Conservation (phyloP, 2,329 filamentous ascomycete genomes). For the Chrysosporium queenslandicum region DNA sequence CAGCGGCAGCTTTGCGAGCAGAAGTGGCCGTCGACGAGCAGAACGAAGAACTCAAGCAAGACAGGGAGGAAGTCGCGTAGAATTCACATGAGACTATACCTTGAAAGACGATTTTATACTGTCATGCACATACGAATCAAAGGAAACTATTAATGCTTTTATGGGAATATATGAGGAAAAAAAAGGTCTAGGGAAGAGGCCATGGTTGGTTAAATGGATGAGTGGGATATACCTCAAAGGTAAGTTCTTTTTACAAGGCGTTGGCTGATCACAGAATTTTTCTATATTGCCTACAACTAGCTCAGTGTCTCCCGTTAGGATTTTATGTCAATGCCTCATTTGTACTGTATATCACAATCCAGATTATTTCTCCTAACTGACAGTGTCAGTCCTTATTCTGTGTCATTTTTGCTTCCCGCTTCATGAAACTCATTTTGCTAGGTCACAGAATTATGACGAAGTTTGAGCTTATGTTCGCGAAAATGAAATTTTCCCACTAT, state of each 20-base stretch:
- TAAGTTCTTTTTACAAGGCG: not conserved
- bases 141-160: not conserved
- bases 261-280: not conserved
- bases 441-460: too few relatives aligned
- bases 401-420: too few relatives aligned
- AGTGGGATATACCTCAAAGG: conserved; percentile 3
- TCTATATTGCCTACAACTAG: not conserved
- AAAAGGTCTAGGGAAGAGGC: not conserved
- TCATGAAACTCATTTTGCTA: too few relatives aligned
- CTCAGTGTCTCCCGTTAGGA: too few relatives aligned
- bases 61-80: conserved; percentile 39
- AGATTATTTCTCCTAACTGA: not conserved
- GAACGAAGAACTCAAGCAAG: conserved; percentile 42
- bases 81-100: conserved; percentile 40
- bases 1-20: conserved; percentile 44
- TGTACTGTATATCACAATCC: not conserved
- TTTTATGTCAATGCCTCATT: not conserved
- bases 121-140: conserved; percentile 5
- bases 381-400: too few relatives aligned
- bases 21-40: conserved; percentile 44
- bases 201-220: not conserved
- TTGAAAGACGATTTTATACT: not conserved
- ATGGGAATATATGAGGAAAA: not conserved
- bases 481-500: too few relatives aligned
- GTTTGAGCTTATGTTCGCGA: too few relatives aligned